Base-by-base conservation (phyloP, 805 yeast species). In the Saccharomycopsis javanensis region DNA sequence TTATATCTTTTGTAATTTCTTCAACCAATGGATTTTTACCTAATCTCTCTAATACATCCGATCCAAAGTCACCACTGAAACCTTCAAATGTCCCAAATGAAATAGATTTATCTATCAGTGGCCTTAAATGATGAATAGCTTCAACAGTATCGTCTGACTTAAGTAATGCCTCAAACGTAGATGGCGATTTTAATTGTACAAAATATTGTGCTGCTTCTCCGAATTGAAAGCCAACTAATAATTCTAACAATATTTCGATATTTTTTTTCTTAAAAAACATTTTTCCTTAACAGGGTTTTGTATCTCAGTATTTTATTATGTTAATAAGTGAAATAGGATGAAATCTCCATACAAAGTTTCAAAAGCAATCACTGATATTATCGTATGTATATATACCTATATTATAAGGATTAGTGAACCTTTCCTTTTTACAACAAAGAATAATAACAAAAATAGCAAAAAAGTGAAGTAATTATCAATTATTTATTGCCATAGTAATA, bases 1-100 rank as follows among this genome's bases (percentile, higher is more conserved):
- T 67, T 11, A 82, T 72, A 68, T 89, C 96, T 11, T 85, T 85
- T 0, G 86, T 81, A 2, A 89, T 74, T 38, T 82, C 86, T 3
- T 81, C 81, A 35, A 89, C 83, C 65, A 82, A 27, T 7, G 62
- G 62, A 33, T 51, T 56, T 28, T 51, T 60, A 15, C 55, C 23
- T 13, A 60, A 33, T 18, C 62, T 38, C 8, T 46, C 8, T 18
- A 60, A 28, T n/a, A 60, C 55, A 18, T 60, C 62, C 4, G 54
- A 33, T n/a, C 48, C 62, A 55, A 81, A 80, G 8, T 72, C 72
- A 1, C 84, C 85, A 0, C 78, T 68, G 61, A 81, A 78, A 0
- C 80, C 83, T 58, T 73, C 76, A 63, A 79, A 78, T 30, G 71
- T 72, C 0, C 84, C 85, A 58, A 81, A 76, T 0, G 78, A 69